Evolutionary conservation across 192 early-diverging fungal genomes (phyloP).

Genomic region (Podila clonocystis): DNA sequence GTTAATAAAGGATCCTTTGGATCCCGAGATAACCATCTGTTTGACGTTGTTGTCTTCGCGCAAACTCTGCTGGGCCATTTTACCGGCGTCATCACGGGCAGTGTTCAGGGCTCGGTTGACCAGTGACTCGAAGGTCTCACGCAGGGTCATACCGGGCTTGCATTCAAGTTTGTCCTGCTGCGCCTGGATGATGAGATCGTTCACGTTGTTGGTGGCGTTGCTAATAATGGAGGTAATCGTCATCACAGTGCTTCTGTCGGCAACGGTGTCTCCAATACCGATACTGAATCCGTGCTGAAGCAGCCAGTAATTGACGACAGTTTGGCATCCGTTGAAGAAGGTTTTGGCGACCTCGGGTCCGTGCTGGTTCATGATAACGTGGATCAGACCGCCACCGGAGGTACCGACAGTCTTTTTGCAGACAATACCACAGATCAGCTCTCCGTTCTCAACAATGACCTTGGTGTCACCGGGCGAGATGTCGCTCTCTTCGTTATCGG

Average conservation of each 20-base stretch:
- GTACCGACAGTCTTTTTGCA: constrained; percentile 96
- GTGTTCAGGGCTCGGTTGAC: constrained; percentile 90
- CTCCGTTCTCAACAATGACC: constrained; percentile 93
- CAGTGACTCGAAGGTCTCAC: constrained; percentile 90
- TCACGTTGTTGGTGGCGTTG: constrained; percentile 81
- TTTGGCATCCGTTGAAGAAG: constrained; percentile 94
- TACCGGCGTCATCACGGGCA: constrained; percentile 93
- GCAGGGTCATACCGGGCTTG: constrained; percentile 91
- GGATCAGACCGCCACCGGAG: constrained; percentile 86
- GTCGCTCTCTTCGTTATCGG: constrained; percentile 79
- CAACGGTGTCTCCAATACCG: constrained; percentile 97
- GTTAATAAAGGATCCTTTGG: constrained; percentile 97
- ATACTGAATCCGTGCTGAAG: constrained; percentile 95
- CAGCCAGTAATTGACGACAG: constrained; percentile 96
- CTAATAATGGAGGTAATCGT: constrained; percentile 80
- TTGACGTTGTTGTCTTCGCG: constrained; percentile 93
- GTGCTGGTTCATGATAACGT: constrained; percentile 94
- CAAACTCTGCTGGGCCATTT: constrained; percentile 80
- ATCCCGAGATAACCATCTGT: constrained; percentile 96
- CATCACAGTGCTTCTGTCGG: constrained; percentile 84
- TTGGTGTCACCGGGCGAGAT: constrained; percentile 91
- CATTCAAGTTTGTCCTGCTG: constrained; percentile 86
- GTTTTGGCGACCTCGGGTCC: constrained; percentile 87
- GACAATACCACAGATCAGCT: constrained; percentile 92
- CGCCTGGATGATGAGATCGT: constrained; percentile 81